Base-by-base conservation (phyloP, 2,329 filamentous ascomycete species). In the Alternaria angustiovoidea region DNA sequence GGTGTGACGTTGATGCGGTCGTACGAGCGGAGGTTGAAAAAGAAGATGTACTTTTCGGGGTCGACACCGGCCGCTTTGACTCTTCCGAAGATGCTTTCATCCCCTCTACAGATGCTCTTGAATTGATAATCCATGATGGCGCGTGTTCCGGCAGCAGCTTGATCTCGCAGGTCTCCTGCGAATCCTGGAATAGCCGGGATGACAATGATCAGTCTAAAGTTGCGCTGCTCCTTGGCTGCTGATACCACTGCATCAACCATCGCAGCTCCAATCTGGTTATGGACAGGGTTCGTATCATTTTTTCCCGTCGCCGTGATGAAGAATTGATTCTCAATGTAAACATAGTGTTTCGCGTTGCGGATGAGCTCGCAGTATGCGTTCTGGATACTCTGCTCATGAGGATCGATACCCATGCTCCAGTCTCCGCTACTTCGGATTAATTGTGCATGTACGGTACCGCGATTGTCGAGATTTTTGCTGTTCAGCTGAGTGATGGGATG, bases 111-210 rank as follows among this genome's bases (percentile, higher is more conserved):
- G 66, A 99, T 96, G 0, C 93, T 96, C 80, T 96, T 96, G 84
- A 95, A 99, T 76, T 98, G 95, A 74, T 97, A 98, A 76, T 98
- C 94, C 93, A 99, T 98, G 72, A 98, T 99, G 11, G 94, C 94
- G 49, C 80, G 69, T 0, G 94, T 98, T 9, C 94, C 94, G 1
- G 88, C 87, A 0, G 94, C 94, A 20, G 91, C 93, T 69, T 92
- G 89, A 12, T 93, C 88, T 57, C 94, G 85, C 30, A 99, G 84
- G 74, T 98, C 94, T 46, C 94, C 94, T 0, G 94, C 94, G 70
- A 99, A 99, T 0, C 94, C 95, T 7, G 95, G 94, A 58, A 99
- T 90, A 1, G 93, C 90, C 2, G 95, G 95, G 52, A 98, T 96
- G 24, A 98, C 69, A 57, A 97, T 87, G 62, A 99, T 96, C 66